A percentile compares a stretch with the other conserved stretches of the same genome.
Conservation (phyloP, 1,284 basidiomycete genomes). For the Inonotus obliquus region DNA sequence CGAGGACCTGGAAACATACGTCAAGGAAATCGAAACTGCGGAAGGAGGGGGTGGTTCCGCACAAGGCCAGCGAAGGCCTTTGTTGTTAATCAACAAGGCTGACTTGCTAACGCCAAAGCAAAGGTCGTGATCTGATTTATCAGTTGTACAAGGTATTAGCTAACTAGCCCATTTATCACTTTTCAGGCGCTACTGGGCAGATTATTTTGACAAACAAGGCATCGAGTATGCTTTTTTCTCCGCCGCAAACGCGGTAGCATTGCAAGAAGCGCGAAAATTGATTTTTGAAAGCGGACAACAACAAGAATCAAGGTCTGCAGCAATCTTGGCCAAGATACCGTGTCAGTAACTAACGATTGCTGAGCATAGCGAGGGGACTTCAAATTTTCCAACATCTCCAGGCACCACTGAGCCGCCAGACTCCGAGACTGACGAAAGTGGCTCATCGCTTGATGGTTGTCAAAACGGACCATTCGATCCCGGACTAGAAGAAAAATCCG, state of each 20-base stretch:
- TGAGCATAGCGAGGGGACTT: conserved; percentile 21
- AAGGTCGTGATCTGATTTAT: conserved; percentile 46
- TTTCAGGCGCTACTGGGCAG: conserved; percentile 75
- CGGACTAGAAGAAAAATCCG: conserved; percentile 46
- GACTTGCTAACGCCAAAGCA: conserved; percentile 89
- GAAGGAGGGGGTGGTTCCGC: conserved; percentile 78
- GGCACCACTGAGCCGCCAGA: conserved; percentile 14
- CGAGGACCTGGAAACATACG: conserved; percentile 87
- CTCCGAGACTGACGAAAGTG: conserved; percentile 17
- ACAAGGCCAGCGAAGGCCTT: conserved; percentile 64
- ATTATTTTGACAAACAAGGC: conserved; percentile 84
- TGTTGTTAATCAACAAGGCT: conserved; percentile 95
- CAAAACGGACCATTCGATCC: conserved; percentile 38
- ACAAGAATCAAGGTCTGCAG: conserved; percentile 20
- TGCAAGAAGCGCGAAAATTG: conserved; percentile 70
- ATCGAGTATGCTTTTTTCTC: conserved; percentile 96
- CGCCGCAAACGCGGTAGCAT: conserved; percentile 82
- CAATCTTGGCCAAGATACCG: conserved; percentile 18
- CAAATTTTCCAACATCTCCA: not conserved
- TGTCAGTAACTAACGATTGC: conserved; percentile 29
- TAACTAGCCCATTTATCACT: not conserved
- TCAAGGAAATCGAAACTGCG: conserved; percentile 70
- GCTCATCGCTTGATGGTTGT: conserved; percentile 22
- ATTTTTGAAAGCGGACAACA: conserved; percentile 32
- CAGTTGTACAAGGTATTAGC: conserved; percentile 20